A percentile compares a stretch with the other conserved stretches of the same genome.
phyloP scores from a whole-genome alignment of 148 eudicot genomes.

The Gaultheria prostrata region DNA sequence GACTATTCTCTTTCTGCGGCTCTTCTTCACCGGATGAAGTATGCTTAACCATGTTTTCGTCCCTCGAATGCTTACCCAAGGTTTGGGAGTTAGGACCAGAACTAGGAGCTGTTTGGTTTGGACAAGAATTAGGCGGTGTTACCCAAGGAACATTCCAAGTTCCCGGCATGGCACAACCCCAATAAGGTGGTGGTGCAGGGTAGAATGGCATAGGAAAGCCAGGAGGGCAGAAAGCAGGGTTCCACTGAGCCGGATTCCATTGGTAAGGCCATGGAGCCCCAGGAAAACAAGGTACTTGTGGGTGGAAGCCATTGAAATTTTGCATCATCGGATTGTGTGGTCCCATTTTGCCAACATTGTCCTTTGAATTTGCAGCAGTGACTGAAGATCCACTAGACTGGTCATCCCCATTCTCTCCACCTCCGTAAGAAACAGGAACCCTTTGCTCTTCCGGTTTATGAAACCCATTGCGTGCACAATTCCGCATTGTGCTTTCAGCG shows the following conservation, averaged over 20 bases:
- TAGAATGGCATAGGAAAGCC: conserved; percentile 38
- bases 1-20: conserved; percentile 25
- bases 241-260: conserved; percentile 36
- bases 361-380: conserved; percentile 19
- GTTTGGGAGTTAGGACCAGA: conserved; percentile 38
- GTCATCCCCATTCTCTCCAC: conserved; percentile 20
- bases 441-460: conserved; percentile 22
- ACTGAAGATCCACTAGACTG: conserved; percentile 24
- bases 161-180: conserved; percentile 36
- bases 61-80: conserved; percentile 67
- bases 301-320: conserved; percentile 23
- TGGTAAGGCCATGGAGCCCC: conserved; percentile 35
- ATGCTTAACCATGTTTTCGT: conserved; percentile 18
- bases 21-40: conserved; percentile 17
- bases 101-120: conserved; percentile 20
- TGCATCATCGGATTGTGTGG: conserved; percentile 3
- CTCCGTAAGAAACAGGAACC: conserved; percentile 17
- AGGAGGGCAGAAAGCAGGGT: conserved; percentile 23
- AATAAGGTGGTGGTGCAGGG: conserved; percentile 36
- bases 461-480: conserved; percentile 25
- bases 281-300: conserved; percentile 26
- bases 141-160: conserved; percentile 32
- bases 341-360: conserved; percentile 17
- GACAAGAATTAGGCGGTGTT: conserved; percentile 17
- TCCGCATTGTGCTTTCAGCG: conserved; percentile 19